Percentiles rank a stretch among this genome's conserved stretches.
phyloP scores from a whole-genome alignment of 2,329 filamentous ascomycete genomes.

The Aspergillus sp. region DNA sequence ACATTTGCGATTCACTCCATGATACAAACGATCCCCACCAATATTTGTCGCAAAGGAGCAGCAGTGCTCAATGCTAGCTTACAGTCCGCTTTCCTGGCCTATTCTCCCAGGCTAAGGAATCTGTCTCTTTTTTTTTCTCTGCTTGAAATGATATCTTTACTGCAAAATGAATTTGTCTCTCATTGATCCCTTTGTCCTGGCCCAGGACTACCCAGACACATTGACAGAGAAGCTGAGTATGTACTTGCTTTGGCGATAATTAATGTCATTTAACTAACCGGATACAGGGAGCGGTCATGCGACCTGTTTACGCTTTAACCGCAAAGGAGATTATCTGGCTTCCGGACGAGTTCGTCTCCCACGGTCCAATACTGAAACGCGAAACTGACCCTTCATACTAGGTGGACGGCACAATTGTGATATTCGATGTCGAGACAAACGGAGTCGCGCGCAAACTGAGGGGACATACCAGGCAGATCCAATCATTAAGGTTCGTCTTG shows the following conservation, averaged over 20 bases:
- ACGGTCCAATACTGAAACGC: constrained; percentile 2
- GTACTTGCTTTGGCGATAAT: constrained; percentile 11
- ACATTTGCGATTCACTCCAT: constrained; percentile 1
- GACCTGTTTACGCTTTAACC: constrained; percentile 75
- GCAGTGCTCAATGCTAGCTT: constrained; percentile 20
- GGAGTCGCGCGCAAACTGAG: constrained; percentile 89
- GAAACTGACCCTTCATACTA: constrained; percentile 21
- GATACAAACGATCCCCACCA: constrained; percentile 4
- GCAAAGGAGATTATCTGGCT: constrained; percentile 87
- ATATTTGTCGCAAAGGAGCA: constrained; percentile 3
- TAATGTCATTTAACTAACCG: constrained; percentile 10
- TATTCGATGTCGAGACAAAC: constrained; percentile 97
- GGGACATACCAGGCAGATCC: constrained; percentile 88
- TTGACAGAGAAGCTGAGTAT: constrained; percentile 79
- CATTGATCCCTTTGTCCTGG: constrained; percentile 63
- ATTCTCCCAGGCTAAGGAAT: constrained; percentile 16
- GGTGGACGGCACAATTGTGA: constrained; percentile 83
- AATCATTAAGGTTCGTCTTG: constrained; percentile 60
- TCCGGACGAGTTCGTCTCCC: constrained; percentile 64
- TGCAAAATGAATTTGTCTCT: constrained; percentile 62
- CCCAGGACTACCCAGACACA: constrained; percentile 81
- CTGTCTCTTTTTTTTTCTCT: not conserved
- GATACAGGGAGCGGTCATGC: constrained; percentile 54
- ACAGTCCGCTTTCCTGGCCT: constrained; percentile 17
- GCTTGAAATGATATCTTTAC: not conserved